A percentile compares a stretch with the other conserved stretches of the same genome.
phyloP scores from a whole-genome alignment of 495 filamentous ascomycete species.

The Penicillium tannophilum region DNA sequence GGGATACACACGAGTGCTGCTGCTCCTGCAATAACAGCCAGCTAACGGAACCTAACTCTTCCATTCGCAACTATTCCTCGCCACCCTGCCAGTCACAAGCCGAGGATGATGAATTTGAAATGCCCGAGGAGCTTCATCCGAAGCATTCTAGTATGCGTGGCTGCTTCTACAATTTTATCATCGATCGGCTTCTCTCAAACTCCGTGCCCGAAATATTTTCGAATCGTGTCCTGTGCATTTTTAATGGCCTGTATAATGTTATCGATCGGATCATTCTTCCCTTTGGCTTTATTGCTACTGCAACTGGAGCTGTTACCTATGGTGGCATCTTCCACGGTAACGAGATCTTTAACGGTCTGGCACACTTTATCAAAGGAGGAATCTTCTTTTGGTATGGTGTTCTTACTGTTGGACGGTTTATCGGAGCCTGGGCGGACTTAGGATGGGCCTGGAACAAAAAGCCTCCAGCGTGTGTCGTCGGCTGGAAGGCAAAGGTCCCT shows the following conservation, averaged over 20 bases:
- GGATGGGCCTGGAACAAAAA: constrained; percentile 97
- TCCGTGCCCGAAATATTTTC: constrained; percentile 58
- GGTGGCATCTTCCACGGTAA: constrained; percentile 66
- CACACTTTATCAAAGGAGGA: constrained; percentile 95
- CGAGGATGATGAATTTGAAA: constrained; percentile 55
- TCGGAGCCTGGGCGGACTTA: constrained; percentile 87
- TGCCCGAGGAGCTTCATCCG: constrained; percentile 52
- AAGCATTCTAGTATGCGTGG: constrained; percentile 34
- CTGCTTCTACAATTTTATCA: constrained; percentile 45
- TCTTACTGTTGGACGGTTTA: constrained; percentile 84
- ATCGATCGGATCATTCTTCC: constrained; percentile 65
- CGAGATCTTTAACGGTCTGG: constrained; percentile 79
- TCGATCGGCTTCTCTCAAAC: constrained; percentile 50
- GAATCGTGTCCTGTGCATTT: constrained; percentile 58
- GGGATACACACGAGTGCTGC: constrained; percentile 53
- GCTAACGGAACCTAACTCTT: constrained; percentile 74
- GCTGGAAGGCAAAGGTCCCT: constrained; percentile 62
- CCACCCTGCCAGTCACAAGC: constrained; percentile 57
- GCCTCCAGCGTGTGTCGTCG: constrained; percentile 60
- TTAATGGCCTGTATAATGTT: constrained; percentile 58
- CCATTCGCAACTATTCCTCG: constrained; percentile 60
- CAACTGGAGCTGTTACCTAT: constrained; percentile 65
- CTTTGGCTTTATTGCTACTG: constrained; percentile 63
- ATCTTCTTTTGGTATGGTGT: constrained; percentile 96
- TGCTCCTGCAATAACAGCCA: constrained; percentile 88